Evolutionary conservation across 371 early-diverging fungal species (phyloP), one percentile per base, ranked within the genome.

Genomic region (Rhizopus arrhizus): DNA sequence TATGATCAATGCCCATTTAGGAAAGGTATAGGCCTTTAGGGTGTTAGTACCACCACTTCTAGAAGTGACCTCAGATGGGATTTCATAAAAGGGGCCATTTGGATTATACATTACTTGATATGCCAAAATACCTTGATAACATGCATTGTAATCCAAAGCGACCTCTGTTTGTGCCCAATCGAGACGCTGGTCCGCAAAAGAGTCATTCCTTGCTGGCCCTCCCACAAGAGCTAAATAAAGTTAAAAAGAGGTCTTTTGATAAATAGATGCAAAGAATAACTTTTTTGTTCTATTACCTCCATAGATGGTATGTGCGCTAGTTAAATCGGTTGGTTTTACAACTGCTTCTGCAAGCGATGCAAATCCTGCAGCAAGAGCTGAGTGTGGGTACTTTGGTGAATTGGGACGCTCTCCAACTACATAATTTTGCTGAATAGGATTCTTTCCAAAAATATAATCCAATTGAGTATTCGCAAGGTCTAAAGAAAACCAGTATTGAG

Each of bases 101-200:
- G 56, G 9, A 34, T 36, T 46, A 35, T 58, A 69, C 72, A 79
- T 73, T 28, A 79, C 65, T 51, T 81, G 78, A 56, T 78, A 74
- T 0, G 83, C 83, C 61, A 83, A 59, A 33, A 81, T 12, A 7
- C 65, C 72, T 31, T 77, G 78, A 47, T 79, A 77, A 0, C 78
- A 76, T 35, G 81, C 80, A 46, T 83, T 83, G 56, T 83, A 83
- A 38, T 83, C 81, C 51, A 83, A 50, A 0, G 83, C 83, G 7
- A 81, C 80, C 65, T 83, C 81, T 15, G 61, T 73, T 59, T 83
- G 75, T 15, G 54, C n/a, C 80, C 80, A 83, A 40, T 81, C 64
- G 15, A 60, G 49, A 0, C 76, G 70, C 8, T 49, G 32, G 41
- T 83, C 83, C 0, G 54, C 12, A 57, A 75, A 83, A 0, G 70